Evolutionary conservation across 2,329 filamentous ascomycete species (phyloP).

Genomic region (Apiospora kogelbergensis): DNA sequence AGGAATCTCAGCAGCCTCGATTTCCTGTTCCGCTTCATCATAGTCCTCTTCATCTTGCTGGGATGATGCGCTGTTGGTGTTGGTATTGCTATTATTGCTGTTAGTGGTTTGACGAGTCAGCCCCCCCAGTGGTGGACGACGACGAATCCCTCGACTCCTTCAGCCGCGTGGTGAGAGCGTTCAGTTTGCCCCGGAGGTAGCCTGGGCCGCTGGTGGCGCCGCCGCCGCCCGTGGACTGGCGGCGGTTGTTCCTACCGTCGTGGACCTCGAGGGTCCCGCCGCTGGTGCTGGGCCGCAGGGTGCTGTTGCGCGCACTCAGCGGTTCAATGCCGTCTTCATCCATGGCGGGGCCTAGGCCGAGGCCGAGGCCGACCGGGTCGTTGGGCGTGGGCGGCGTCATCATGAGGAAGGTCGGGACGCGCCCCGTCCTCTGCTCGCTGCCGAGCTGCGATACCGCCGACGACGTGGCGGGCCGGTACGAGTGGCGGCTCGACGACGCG

Average conservation of each 20-base stretch:
- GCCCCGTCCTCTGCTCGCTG: constrained; percentile 26
- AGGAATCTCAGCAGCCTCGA: neutral
- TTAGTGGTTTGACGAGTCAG: neutral
- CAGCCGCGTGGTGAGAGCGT: constrained; percentile 26
- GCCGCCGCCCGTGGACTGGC: constrained; percentile 26
- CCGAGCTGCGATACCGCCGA: constrained; percentile 21
- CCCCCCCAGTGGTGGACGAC: neutral
- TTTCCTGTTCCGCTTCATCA: neutral
- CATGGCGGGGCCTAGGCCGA: constrained; percentile 7
- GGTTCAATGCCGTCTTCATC: constrained; percentile 14
- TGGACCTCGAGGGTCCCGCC: constrained; percentile 15
- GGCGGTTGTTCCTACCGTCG: constrained; percentile 15
- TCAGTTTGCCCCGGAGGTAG: constrained; percentile 38
- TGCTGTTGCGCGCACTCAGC: constrained; percentile 18
- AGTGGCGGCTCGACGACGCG: constrained; percentile 45
- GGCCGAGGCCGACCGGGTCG: constrained; percentile 20
- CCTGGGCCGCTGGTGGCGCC: constrained; percentile 15
- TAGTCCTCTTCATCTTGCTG: neutral
- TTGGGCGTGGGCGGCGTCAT: constrained; percentile 48
- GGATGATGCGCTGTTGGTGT: neutral
- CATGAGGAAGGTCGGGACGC: constrained; percentile 42
- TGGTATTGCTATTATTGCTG: neutral
- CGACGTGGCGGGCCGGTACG: constrained; percentile 32
- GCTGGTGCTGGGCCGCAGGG: constrained; percentile 20
- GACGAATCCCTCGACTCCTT: constrained; percentile 18